These are phyloP conservation scores for Bipolaris zeicola DNA, from an alignment of 2,329 filamentous ascomycete species.

Conservation along the genomic window DNA sequence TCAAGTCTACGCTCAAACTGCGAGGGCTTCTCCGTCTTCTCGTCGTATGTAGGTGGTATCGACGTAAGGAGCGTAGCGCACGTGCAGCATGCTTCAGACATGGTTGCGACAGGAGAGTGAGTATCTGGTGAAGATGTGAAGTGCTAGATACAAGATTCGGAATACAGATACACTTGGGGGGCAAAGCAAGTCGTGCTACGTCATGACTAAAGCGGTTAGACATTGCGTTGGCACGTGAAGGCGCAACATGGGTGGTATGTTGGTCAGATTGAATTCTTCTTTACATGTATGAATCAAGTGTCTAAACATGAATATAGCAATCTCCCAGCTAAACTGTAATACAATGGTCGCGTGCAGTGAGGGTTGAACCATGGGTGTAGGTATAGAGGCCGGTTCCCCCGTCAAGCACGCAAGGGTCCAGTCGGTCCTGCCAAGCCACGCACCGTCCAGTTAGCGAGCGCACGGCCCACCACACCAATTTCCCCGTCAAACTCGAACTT, in stretches of 20 bases:
- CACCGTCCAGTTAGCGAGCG: conserved; percentile 23
- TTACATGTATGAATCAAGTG: background rate
- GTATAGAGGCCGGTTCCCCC: background rate
- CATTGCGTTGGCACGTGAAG: conserved; percentile 33
- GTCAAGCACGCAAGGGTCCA: conserved; percentile 10
- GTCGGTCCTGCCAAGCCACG: conserved; percentile 15
- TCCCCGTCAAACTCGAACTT: conserved; percentile 33
- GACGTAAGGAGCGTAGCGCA: conserved; percentile 68
- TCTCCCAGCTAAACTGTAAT: background rate
- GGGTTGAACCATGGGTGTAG: conserved; percentile 4
- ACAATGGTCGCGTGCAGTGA: background rate
- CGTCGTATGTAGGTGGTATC: conserved; percentile 58
- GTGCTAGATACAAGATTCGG: conserved; percentile 4
- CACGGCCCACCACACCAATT: conserved; percentile 31
- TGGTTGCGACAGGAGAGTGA: conserved; percentile 8
- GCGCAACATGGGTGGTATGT: background rate
- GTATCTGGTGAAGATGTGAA: background rate
- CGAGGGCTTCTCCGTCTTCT: conserved; percentile 65
- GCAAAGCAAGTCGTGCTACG: conserved; percentile 33
- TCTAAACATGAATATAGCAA: background rate
- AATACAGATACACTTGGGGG: conserved; percentile 8
- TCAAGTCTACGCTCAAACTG: conserved; percentile 65
- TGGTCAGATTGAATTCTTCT: background rate
- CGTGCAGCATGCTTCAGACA: conserved; percentile 67
- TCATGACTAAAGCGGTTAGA: conserved; percentile 41